Evolutionary conservation across 208 protist genomes (phyloP), one percentile per base, ranked within the genome.

Genomic region (Phytomonas serpens): DNA sequence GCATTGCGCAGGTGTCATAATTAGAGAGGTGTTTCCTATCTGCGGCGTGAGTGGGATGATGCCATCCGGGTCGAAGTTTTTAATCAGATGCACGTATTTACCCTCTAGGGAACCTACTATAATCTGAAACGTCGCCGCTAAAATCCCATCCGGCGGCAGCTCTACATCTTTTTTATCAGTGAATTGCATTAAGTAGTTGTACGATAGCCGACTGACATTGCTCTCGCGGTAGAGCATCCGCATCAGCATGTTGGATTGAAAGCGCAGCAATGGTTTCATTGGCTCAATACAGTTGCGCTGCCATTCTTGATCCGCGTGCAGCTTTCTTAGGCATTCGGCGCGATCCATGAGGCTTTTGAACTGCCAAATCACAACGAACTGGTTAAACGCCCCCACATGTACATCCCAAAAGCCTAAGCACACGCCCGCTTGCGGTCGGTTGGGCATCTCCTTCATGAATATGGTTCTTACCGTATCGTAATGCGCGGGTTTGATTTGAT

Each of bases 111-210:
- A 76, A 9, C 87, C 87, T 11, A 88, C 77, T 1, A 76, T 73
- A 3, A 93, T 63, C 64, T 86, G 76, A 69, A 88, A 93, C 2
- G 85, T 84, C n/a, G 84, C 87, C 9, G 87, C 87, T 23, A 93
- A 76, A 62, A 80, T 89, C 37, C 81, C 83, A 30, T 77, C 81
- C n/a, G 80, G 80, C 19, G 79, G 77, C 5, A 87, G 69, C 31
- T 83, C 69, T 11, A 93, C 72, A 10, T 93, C 87, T 68, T 82
- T 73, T 40, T 79, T 47, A 19, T 77, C 75, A 2, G 87, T 88
- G n/a, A 82, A 38, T 57, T 87, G 81, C 76, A 93, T 74, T n/a
- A 93, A 68, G 65, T 93, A 93, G 75, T 90, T 89, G 77, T 90
- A 90, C 74, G 83, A 90, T 64, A 86, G 69, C 13, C 81, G 90